Evolutionary conservation across 768 basidiomycete species (phyloP).

Genomic region (Kondoa subrosea): DNA sequence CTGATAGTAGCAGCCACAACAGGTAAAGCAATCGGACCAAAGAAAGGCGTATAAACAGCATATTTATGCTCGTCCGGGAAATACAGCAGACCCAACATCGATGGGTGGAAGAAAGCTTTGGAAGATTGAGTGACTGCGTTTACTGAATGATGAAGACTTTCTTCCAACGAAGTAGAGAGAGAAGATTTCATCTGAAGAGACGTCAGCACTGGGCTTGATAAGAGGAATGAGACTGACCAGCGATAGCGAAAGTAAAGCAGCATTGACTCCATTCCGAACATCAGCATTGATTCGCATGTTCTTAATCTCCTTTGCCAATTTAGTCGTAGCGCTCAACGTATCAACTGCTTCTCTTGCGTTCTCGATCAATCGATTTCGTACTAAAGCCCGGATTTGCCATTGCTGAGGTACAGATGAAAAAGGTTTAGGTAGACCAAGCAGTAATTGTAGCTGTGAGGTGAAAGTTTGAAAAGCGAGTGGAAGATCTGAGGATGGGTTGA

Average conservation of each 20-base stretch:
- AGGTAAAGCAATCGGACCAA: slow-evolving; percentile 76
- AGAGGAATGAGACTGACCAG: slow-evolving; percentile 38
- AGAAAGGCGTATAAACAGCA: slow-evolving; percentile 87
- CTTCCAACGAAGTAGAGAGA: not conserved
- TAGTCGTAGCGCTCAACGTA: slow-evolving; percentile 63
- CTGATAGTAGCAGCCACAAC: slow-evolving; percentile 54
- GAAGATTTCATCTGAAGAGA: not conserved
- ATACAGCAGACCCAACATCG: slow-evolving; percentile 86
- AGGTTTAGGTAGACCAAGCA: slow-evolving; percentile 62
- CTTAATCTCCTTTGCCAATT: slow-evolving; percentile 64
- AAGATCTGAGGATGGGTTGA: slow-evolving; percentile 44
- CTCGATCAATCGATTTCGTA: slow-evolving; percentile 52
- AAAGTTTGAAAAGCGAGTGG: slow-evolving; percentile 48
- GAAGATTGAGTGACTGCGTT: slow-evolving; percentile 48
- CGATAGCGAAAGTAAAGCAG: slow-evolving; percentile 55
- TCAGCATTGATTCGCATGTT: slow-evolving; percentile 78
- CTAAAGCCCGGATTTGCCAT: slow-evolving; percentile 69
- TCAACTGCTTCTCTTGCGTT: slow-evolving; percentile 52
- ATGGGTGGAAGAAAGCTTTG: slow-evolving; percentile 85
- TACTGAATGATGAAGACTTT: slow-evolving; percentile 33
- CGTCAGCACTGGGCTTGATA: slow-evolving; percentile 3
- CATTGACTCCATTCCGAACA: slow-evolving; percentile 55
- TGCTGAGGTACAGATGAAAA: slow-evolving; percentile 42
- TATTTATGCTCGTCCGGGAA: slow-evolving; percentile 97
- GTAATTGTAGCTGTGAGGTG: slow-evolving; percentile 50